Base-by-base conservation (phyloP, 2,329 filamentous ascomycete genomes). In the Rutstroemia sp. region DNA sequence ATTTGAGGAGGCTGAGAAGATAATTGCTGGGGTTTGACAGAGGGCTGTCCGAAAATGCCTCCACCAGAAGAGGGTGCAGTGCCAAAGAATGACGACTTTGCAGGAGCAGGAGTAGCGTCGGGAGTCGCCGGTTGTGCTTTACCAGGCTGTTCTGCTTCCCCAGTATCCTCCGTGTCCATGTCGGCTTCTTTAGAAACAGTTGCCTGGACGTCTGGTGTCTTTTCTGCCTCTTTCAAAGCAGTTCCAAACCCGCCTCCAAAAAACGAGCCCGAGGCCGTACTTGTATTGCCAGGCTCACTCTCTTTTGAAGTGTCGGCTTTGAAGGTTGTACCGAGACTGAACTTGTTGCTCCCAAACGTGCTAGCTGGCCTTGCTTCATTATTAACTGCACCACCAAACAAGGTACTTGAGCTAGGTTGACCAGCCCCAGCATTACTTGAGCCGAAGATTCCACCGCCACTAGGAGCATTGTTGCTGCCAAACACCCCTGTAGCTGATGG, bases 221-320 rank as follows among this genome's bases (percentile, higher is more conserved):
- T 66, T 57, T 75, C 74, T 21, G 72, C 64, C 46, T 79, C 78
- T 10, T 73, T 75, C 27, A 89, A 73, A 14, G 80, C 79, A 57
- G 79, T 78, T 6, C 78, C 75, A 68, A 89, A 88, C 52, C 73
- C 74, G n/a, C 81, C 80, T 7, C 47, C 52, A 65, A 89, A 88
- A 61, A 87, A 76, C 5, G 76, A 75, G 12, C 74, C 73, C n/a
- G 71, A 70, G 19, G 68, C 63, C n/a, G 70, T 69, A 21, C 70
- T 68, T 21, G 71, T 67, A 16, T 78, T 72, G 59, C 79, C 80
- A 8, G 78, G 75, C 38, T 77, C 71, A 57, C 86, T 81, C 23
- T 87, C 78, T 57, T 82, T 83, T 1, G 77, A 90, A 1, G 67
- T 65, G 55, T 68, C 69, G 7, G 69, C 64, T 54, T 74, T 76